Base-by-base conservation (phyloP, 345 rosid species). In the Populus pruinosa region DNA sequence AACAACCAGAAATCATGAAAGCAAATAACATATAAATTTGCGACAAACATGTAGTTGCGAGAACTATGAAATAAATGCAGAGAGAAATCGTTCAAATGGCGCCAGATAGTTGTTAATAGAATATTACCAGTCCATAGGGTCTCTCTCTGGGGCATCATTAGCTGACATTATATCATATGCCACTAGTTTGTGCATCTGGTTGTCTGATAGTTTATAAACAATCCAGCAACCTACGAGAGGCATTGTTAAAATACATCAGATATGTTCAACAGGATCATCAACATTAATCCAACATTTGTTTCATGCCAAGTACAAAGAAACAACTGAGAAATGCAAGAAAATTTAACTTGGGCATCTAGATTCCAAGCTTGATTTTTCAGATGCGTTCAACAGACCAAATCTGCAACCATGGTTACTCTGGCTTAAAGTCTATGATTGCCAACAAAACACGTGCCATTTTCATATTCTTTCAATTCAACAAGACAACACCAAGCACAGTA, bases 111-210 rank as follows among this genome's bases (percentile, higher is more conserved):
- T 50, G 21, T 21, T n/a, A 33, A 43, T 7, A 25, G 31, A 49
- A 4, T 23, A 47, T 41, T 23, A 96, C 98, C 99, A 96, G 81
- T 92, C 89, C 90, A 82, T 87, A 23, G 98, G 98, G 82, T 96
- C 98, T 83, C 97, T 89, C 78, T 93, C 95, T 5, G 98, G 94
- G 74, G 88, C 95, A 85, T 96, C 99, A 80, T 91, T 91, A 67
- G 98, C 99, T 20, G 98, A 93, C 93, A 88, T 88, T 77, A 93
- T 71, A 65, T 93, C 97, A 71, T 96, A 93, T 16, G 89, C 96
- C 76, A 69, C 82, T 77, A 93, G 90, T 79, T 91, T 91, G 64
- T 80, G 82, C 88, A 75, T 84, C 85, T 81, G 78, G 49, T 81
- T 77, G 56, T 80, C 86, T 10, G 83, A 78, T 71, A 87, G 61